Base-by-base conservation (phyloP, 805 yeast species). In the Hagleromyces aurorensis region DNA sequence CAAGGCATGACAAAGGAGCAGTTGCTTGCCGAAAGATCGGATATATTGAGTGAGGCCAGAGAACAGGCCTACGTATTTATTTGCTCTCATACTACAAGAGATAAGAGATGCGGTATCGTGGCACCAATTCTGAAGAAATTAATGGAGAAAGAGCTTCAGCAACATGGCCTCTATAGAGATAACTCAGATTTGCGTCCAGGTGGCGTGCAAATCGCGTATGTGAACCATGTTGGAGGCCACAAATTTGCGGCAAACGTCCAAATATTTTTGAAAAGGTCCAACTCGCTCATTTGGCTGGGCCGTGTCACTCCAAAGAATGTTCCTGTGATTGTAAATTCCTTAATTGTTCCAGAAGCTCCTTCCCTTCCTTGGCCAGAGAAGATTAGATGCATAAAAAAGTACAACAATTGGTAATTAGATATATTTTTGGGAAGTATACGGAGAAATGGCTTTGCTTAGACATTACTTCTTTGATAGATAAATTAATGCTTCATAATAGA, bases 211-310 rank as follows among this genome's bases (percentile, higher is more conserved):
- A 84, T 86, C 2, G 63, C 69, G 2, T 86, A 55, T 44, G 70
- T 81, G 17, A 86, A 83, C 48, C 98, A 89, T 55, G 81, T 89
- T 16, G 98, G 98, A 5, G 97, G 97, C 4, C 98, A 89, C 59
- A 91, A 91, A 55, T 91, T 65, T 57, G 85, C 91, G 1, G 96
- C 96, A 2, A 89, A 89, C 53, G 81, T 84, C 3, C 67, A 85
- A 29, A 71, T 89, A 10, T 86, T 85, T 50, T 59, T 75, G 40
- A 75, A 69, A 40, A 46, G 40, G 3, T 36, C 55, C 3, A 36
- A 36, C 13, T 60, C 82, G 41, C 75, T 78, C 34, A 70, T 86
- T 16, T 86, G 96, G 96, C 62, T 84, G 50, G 98, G 94, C 1
- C 68, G 89, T 37, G 78, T 93, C 32, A 66, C 72, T 3, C 97